Evolutionary conservation across 2,329 filamentous ascomycete genomes (phyloP), one percentile per base, ranked within the genome.

Genomic region (Alternaria consortialis): DNA sequence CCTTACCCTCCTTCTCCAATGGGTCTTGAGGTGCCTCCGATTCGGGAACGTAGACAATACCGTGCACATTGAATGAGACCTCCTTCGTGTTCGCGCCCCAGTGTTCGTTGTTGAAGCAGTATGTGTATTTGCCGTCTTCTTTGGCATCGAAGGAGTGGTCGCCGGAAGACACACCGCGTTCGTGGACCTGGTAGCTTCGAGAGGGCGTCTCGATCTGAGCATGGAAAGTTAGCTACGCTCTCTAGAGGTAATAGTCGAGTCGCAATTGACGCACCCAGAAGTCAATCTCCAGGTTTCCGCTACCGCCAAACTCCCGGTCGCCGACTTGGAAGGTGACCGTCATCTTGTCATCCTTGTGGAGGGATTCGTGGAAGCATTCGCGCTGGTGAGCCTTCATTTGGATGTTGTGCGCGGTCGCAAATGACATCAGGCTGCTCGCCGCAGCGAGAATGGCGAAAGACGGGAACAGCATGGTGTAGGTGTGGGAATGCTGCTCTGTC

Each of bases 41-140:
- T 80, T 98, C 95, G 57, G 92, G 91, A 53, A 99, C 93, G 81
- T 98, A 99, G 77, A 99, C 94, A 68, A 99, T 93, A 72, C 95
- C 95, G 82, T 99, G 95, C 53, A 99, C 95, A 80, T 99, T 99
- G 88, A 99, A 99, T 58, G 93, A 97, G 55, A 99, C 94, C 81
- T 99, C 95, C 83, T 99, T 99, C 78, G 89, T 96, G 80, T 93
- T 93, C 60, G 94, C 93, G 60, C 92, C 92, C 93, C 94, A 99
- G 80, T 95, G 91, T 85, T 98, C 94, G 82, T 99, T 99, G 82
- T 95, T 96, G 84, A 99, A 99, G 88, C 95, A 99, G 88, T 99
- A 99, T 59, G 87, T 84, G 84, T 91, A 97, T 82, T 91, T 93
- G 68, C 95, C 95, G 80, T 99, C 94, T 76, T 89, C 83, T 72